Evolutionary conservation across 1,284 basidiomycete genomes (phyloP).

Genomic region (Boletus sp.): DNA sequence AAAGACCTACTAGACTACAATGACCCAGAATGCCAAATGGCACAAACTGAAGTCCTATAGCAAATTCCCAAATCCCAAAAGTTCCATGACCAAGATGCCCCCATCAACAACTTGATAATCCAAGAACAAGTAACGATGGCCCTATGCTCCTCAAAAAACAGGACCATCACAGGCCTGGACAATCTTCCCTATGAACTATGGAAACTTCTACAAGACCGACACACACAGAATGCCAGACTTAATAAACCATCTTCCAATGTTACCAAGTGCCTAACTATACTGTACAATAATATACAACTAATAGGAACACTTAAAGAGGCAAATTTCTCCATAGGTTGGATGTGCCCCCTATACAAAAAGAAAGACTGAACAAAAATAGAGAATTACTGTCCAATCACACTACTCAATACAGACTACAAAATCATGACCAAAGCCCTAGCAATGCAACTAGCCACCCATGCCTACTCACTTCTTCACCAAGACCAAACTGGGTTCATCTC

Average conservation of each 20-base stretch:
- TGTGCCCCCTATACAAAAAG: neutral
- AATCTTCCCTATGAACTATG: no score
- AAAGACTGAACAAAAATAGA: neutral
- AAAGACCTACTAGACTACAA: neutral
- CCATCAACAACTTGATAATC: neutral
- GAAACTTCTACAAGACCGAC: no score
- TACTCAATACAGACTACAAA: neutral
- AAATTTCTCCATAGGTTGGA: no score
- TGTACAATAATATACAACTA: no score
- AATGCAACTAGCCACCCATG: neutral
- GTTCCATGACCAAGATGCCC: neutral
- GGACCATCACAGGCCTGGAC: no score
- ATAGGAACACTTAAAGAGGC: no score
- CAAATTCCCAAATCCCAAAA: neutral
- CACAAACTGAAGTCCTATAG: neutral
- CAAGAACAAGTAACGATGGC: neutral
- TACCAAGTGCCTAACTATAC: no score
- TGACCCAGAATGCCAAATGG: neutral
- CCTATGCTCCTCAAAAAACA: no score
- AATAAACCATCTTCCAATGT: no score
- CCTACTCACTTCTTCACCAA: neutral
- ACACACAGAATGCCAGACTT: no score
- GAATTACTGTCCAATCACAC: neutral
- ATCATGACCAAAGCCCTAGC: neutral
- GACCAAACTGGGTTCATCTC: neutral